Evolutionary conservation across 371 early-diverging fungal genomes (phyloP), one percentile per base, ranked within the genome.

Genomic region (Zychaea mexicana): DNA sequence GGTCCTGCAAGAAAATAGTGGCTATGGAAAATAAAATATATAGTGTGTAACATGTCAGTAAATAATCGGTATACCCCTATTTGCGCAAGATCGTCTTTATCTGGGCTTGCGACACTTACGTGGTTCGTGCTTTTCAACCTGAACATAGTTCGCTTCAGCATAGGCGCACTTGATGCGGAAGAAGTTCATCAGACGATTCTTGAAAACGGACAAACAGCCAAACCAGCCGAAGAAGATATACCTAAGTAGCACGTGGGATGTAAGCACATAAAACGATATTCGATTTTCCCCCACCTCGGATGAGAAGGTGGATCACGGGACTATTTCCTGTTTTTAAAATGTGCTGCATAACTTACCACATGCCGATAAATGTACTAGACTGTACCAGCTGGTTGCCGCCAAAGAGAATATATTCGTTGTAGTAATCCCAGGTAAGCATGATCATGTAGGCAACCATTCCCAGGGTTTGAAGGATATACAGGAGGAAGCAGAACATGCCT

Each of bases 181-280:
- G 63, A 87, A 90, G 67, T 89, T 89, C 63, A 81, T 74, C 3
- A 88, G 56, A 7, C 85, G 77, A 39, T 49, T 42, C 59, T 66
- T 72, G 72, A 68, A 74, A 13, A 81, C 66, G 21, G 85, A 77
- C 42, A 90, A 61, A 7, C 60, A 59, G 9, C 85, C 68, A 70
- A 90, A 85, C 92, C 92, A 91, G 45, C 86, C 46, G 28, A 83
- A 83, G 22, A 83, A 76, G 62, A 91, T 57, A 64, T 90, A 89
- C 49, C 49, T 49, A 46, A n/a, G 7, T 15, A 46, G n/a, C n/a
- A n/a, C n/a, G n/a, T n/a, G n/a, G n/a, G n/a, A n/a, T n/a, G n/a
- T n/a, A n/a, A n/a, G n/a, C n/a, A n/a, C n/a, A n/a, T n/a, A n/a
- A n/a, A n/a, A n/a, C n/a, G n/a, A n/a, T n/a, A n/a, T n/a, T n/a